Evolutionary conservation across 176 grass and related monocot genomes (phyloP).

Genomic region (Themeda triandra): DNA sequence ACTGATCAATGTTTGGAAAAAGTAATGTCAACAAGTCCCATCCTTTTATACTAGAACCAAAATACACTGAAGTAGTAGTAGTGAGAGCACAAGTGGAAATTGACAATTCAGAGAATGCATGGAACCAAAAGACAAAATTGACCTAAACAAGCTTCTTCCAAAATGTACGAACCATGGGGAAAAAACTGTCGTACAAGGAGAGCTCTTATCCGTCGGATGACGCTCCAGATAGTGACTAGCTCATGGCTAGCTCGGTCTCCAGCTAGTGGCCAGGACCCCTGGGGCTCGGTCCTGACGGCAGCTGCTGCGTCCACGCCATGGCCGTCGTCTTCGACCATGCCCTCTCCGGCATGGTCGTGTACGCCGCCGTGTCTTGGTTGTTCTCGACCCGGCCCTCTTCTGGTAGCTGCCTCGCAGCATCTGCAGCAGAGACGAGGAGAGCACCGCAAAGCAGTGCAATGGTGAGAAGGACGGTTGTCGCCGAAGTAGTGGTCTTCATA

Average conservation of each 20-base stretch:
- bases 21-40: not conserved
- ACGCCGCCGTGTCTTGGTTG: constrained; percentile 3
- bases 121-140: not conserved
- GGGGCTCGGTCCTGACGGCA: constrained; percentile 34
- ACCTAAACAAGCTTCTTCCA: constrained; percentile 32
- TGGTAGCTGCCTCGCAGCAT: constrained; percentile 12
- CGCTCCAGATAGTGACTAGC: not conserved
- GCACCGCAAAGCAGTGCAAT: constrained; percentile 10
- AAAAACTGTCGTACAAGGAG: constrained; percentile 37
- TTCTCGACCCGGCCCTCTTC: not conserved
- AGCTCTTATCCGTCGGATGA: constrained; percentile 16
- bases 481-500: constrained; percentile 3
- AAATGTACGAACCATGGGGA: constrained; percentile 13
- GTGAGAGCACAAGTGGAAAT: not conserved
- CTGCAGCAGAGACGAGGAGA: not conserved
- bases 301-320: constrained; percentile 46
- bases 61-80: not conserved
- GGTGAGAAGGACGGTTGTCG: not conserved
- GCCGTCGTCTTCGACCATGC: constrained; percentile 11
- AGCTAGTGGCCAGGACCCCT: constrained; percentile 46
- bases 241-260: not conserved
- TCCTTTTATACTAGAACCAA: not conserved
- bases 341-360: constrained; percentile 17
- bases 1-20: no score
- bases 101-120: not conserved